Evolutionary conservation across 768 basidiomycete species (phyloP).

Genomic region (Lentinula detonsa): DNA sequence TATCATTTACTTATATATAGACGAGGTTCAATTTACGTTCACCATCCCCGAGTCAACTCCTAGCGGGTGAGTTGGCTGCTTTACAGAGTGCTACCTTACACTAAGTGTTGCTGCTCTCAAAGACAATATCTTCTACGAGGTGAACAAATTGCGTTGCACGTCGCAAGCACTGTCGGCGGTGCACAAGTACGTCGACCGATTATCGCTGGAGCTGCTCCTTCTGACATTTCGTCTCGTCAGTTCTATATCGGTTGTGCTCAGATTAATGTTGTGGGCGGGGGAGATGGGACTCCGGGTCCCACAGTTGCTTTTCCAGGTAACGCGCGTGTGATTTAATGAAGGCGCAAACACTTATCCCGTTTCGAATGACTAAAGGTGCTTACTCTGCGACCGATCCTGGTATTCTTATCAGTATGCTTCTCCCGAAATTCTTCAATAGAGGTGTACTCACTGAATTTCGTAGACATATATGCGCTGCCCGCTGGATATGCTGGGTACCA

Average conservation of each 20-base stretch:
- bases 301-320: conserved; percentile 28
- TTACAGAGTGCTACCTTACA: not conserved
- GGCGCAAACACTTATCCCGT: not conserved
- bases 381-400: conserved; percentile 27
- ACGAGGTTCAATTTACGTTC: conserved; percentile 24
- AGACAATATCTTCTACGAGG: conserved; percentile 23
- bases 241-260: conserved; percentile 33
- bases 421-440: not conserved
- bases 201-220: not conserved
- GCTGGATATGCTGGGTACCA: conserved; percentile 24
- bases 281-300: conserved; percentile 23
- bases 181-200: conserved; percentile 18
- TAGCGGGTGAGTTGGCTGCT: conserved; percentile 20
- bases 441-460: not conserved
- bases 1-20: conserved; percentile 11
- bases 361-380: conserved; percentile 14
- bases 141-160: conserved; percentile 32
- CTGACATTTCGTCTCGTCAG: conserved; percentile 9
- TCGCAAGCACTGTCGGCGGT: conserved; percentile 19
- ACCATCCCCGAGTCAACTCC: conserved; percentile 27
- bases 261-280: conserved; percentile 27
- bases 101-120: not conserved
- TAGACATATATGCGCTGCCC: conserved; percentile 25
- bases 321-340: not conserved
- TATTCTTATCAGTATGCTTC: conserved; percentile 23